Conservation (phyloP, 2,329 filamentous ascomycete genomes). For the Ophiobolus disseminans region DNA sequence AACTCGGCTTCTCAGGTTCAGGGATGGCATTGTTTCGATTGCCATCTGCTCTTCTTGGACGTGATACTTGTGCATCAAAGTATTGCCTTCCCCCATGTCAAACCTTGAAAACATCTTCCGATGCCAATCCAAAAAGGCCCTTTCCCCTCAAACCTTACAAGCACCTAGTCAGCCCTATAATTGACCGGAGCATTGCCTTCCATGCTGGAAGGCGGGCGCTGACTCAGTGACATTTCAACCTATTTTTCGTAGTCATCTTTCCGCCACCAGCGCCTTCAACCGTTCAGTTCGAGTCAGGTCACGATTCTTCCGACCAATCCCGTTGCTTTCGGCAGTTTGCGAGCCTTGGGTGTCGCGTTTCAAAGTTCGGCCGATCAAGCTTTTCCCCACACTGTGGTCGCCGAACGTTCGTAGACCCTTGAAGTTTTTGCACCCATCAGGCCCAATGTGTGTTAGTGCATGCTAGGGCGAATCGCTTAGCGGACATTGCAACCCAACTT, state of each 20-base stretch:
- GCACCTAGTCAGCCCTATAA: background rate
- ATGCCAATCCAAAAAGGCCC: no score
- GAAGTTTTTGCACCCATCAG: background rate
- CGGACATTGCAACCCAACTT: background rate
- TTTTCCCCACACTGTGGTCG: background rate
- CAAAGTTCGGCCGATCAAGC: background rate
- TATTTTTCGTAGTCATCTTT: background rate
- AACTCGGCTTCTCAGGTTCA: background rate
- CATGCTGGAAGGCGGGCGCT: background rate
- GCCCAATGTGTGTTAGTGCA: background rate
- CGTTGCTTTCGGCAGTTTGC: background rate
- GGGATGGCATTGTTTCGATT: background rate
- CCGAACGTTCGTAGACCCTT: constrained; percentile 1
- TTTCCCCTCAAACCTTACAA: no score
- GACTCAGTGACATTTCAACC: background rate
- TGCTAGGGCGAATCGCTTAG: background rate
- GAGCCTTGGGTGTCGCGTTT: background rate
- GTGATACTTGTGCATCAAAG: no score
- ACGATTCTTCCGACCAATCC: background rate
- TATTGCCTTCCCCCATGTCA: no score
- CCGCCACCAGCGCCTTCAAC: background rate
- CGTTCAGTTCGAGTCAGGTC: background rate
- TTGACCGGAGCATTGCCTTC: no score
- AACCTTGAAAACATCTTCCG: no score
- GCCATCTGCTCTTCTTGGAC: background rate